Conservation (phyloP, 2,329 filamentous ascomycete species). For the Hypoxylon sp. region DNA sequence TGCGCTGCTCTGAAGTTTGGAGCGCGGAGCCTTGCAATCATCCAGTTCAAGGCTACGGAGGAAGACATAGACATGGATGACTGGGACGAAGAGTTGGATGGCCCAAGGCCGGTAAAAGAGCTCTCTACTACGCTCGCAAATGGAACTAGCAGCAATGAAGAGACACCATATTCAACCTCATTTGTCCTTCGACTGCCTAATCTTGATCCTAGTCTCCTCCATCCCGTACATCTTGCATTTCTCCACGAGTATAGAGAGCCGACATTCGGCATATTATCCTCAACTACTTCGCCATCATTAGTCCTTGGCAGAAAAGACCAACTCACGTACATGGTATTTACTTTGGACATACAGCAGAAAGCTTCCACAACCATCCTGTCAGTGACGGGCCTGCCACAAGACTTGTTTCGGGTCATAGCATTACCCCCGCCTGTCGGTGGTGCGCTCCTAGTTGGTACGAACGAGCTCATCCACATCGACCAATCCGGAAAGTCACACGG, state of each 20-base stretch:
- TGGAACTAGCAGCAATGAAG: slow-evolving; percentile 64
- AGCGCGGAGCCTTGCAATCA: slow-evolving; percentile 86
- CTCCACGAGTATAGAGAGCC: slow-evolving; percentile 97
- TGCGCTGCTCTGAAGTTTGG: slow-evolving; percentile 97
- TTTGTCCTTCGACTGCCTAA: slow-evolving; percentile 93
- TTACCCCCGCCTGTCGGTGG: slow-evolving; percentile 90
- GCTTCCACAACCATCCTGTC: slow-evolving; percentile 94
- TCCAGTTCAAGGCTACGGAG: slow-evolving; percentile 88
- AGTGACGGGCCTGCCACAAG: slow-evolving; percentile 85
- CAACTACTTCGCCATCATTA: slow-evolving; percentile 78
- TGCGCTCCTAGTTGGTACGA: slow-evolving; percentile 85
- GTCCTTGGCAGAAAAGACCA: slow-evolving; percentile 87
- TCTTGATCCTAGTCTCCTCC: slow-evolving; percentile 86
- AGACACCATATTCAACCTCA: slow-evolving; percentile 86
- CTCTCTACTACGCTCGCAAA: slow-evolving; percentile 57
- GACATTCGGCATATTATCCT: slow-evolving; percentile 94
- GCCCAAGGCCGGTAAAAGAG: slow-evolving; percentile 69
- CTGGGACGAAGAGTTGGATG: slow-evolving; percentile 86
- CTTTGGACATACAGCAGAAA: slow-evolving; percentile 90
- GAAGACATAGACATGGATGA: slow-evolving; percentile 93
- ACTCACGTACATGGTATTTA: slow-evolving; percentile 93
- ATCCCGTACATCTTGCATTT: slow-evolving; percentile 92
- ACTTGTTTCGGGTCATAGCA: slow-evolving; percentile 85
- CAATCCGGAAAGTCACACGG: slow-evolving; percentile 95
- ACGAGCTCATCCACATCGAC: slow-evolving; percentile 94